phyloP scores from a whole-genome alignment of 1,284 basidiomycete genomes.

The Puccinia horiana region DNA sequence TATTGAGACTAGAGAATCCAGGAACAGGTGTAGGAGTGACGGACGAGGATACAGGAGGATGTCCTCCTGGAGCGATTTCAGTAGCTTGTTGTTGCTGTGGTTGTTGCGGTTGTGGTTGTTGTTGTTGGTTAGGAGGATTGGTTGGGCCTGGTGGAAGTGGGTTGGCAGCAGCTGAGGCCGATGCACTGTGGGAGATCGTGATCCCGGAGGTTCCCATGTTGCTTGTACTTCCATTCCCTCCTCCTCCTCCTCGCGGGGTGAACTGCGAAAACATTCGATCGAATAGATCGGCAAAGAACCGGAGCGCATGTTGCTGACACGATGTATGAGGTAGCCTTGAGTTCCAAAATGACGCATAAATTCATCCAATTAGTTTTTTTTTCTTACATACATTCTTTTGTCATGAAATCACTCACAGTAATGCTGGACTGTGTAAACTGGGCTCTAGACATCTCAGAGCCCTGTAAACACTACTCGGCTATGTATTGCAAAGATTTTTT shows the following conservation, averaged over 20 bases:
- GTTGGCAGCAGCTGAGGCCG: conserved; percentile 5
- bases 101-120: neutral
- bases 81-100: neutral
- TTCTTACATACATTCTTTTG: neutral
- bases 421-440: conserved; percentile 47
- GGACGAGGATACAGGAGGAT: neutral
- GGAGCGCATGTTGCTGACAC: conserved; percentile 47
- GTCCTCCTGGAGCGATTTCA: no score
- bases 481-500: neutral
- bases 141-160: neutral
- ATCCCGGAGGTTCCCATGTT: neutral
- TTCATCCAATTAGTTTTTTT: neutral
- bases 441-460: conserved; percentile 49
- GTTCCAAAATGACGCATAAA: neutral
- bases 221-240: neutral
- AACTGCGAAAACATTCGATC: conserved; percentile 50
- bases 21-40: neutral
- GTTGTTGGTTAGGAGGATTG: neutral
- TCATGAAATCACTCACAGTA: conserved; percentile 25
- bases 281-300: conserved; percentile 49
- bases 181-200: neutral
- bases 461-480: conserved; percentile 49
- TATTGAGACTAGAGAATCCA: neutral
- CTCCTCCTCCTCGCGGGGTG: conserved; percentile 20
- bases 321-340: conserved; percentile 45